phyloP scores from a whole-genome alignment of 2,329 filamentous ascomycete species.

The Coleophoma cylindrospora region DNA sequence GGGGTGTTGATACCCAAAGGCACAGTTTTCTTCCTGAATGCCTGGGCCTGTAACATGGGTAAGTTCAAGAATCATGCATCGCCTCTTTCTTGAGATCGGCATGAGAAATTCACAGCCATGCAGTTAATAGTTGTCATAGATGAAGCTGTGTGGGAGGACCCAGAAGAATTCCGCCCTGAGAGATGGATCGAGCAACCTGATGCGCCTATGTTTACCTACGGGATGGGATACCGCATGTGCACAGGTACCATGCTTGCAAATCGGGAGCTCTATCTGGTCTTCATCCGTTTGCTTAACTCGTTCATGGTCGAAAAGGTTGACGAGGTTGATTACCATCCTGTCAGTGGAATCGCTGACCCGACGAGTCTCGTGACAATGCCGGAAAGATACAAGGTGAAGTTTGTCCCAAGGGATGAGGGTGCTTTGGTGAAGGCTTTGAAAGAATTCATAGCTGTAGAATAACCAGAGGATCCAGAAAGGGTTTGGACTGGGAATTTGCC shows the following conservation, averaged over 20 bases:
- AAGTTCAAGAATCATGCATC: slow-evolving; percentile 19
- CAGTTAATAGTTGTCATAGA: slow-evolving; percentile 26
- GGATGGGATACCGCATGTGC: slow-evolving; percentile 64
- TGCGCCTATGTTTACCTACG: slow-evolving; percentile 56
- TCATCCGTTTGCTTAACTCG: slow-evolving; percentile 55
- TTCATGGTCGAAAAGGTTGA: slow-evolving; percentile 53
- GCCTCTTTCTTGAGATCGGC: too few species aligned
- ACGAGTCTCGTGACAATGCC: slow-evolving; percentile 59
- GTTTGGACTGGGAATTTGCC: too few species aligned
- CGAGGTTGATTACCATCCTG: slow-evolving; percentile 51
- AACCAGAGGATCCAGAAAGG: too few species aligned
- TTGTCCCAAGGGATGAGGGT: slow-evolving; percentile 47
- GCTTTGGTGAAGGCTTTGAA: slow-evolving; percentile 36
- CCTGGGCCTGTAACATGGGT: slow-evolving; percentile 67
- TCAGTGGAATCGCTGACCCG: slow-evolving; percentile 54
- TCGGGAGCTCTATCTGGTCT: slow-evolving; percentile 59
- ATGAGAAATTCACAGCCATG: too few species aligned
- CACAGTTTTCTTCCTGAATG: slow-evolving; percentile 61
- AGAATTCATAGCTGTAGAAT: slow-evolving; percentile 3
- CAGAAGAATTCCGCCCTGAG: slow-evolving; percentile 54
- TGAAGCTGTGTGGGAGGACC: slow-evolving; percentile 50
- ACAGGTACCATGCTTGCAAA: slow-evolving; percentile 59
- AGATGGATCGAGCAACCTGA: slow-evolving; percentile 60
- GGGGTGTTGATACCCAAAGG: slow-evolving; percentile 55
- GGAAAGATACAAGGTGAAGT: slow-evolving; percentile 49